A percentile compares a stretch with the other conserved stretches of the same genome.
phyloP scores from a whole-genome alignment of 805 yeast species.

The Myxozyma lipomycoides region DNA sequence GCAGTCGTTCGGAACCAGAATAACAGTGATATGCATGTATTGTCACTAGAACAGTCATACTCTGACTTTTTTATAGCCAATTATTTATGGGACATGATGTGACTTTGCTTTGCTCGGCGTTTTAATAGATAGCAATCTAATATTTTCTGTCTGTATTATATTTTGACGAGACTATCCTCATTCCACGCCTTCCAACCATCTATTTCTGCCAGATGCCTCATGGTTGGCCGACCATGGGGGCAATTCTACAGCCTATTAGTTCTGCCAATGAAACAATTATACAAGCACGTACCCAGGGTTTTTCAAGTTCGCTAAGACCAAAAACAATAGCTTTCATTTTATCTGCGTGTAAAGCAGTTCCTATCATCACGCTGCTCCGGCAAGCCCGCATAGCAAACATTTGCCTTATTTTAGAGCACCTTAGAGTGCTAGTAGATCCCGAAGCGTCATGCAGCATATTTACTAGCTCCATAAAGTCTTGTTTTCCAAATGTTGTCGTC shows the following conservation, averaged over 20 bases:
- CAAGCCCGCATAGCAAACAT: constrained; percentile 97
- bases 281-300: constrained; percentile 81
- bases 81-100: constrained; percentile 63
- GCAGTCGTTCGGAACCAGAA: constrained; percentile 25
- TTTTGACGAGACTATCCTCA: constrained; percentile 4
- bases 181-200: constrained; percentile 20
- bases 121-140: background rate
- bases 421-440: constrained; percentile 40
- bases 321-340: constrained; percentile 68
- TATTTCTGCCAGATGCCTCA: constrained; percentile 78
- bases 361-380: constrained; percentile 90
- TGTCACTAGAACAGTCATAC: constrained; percentile 42
- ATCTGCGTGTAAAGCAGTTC: constrained; percentile 54
- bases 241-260: constrained; percentile 39
- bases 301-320: constrained; percentile 66
- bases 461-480: constrained; percentile 73
- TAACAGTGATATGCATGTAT: constrained; percentile 25
- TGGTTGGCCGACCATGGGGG: constrained; percentile 97
- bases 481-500: constrained; percentile 55
- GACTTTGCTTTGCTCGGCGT: background rate
- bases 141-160: background rate
- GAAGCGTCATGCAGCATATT: constrained; percentile 58
- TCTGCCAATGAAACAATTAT: background rate
- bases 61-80: constrained; percentile 69
- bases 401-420: constrained; percentile 73